Percentiles rank a stretch among this genome's conserved stretches.
Evolutionary conservation across 1,284 basidiomycete genomes (phyloP).

Genomic region (Xerocomus cyaneibrunnescens): DNA sequence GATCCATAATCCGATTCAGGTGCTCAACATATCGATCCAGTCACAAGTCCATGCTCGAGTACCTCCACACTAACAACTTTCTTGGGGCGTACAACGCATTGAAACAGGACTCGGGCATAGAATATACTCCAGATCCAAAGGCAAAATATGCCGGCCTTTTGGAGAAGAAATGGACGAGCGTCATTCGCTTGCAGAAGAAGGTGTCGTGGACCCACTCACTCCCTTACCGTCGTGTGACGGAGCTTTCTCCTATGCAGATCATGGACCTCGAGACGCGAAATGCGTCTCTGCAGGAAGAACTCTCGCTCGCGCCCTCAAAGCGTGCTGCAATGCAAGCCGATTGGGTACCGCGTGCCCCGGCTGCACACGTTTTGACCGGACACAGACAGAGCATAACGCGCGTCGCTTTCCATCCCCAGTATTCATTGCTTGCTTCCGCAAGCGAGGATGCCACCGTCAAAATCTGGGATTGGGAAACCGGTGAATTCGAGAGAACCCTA

Average conservation of each 20-base stretch:
- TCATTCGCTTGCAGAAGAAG: constrained; percentile 92
- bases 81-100: constrained; percentile 63
- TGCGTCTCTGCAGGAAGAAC: constrained; percentile 75
- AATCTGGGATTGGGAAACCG: constrained; percentile 96
- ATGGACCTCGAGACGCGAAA: constrained; percentile 86
- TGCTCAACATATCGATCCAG: constrained; percentile 42
- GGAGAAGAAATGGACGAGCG: constrained; percentile 95
- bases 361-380: constrained; percentile 76
- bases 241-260: constrained; percentile 51
- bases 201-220: constrained; percentile 38
- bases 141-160: constrained; percentile 81
- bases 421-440: constrained; percentile 80
- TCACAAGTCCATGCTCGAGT: constrained; percentile 84
- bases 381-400: constrained; percentile 78
- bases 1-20: constrained; percentile 1
- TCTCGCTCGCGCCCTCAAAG: constrained; percentile 60
- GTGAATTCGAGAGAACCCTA: constrained; percentile 87
- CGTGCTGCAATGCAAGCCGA: constrained; percentile 59
- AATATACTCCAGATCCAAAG: constrained; percentile 79
- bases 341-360: constrained; percentile 82
- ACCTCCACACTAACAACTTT: constrained; percentile 70
- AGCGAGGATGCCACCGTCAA: constrained; percentile 89
- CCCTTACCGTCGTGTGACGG: constrained; percentile 10
- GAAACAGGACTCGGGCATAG: constrained; percentile 54
- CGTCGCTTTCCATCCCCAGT: constrained; percentile 86